A percentile compares a stretch with the other conserved stretches of the same genome.
These are phyloP conservation scores for Domatiomyces globalis DNA, from an alignment of 2,329 filamentous ascomycete species.

Conservation along the genomic window DNA sequence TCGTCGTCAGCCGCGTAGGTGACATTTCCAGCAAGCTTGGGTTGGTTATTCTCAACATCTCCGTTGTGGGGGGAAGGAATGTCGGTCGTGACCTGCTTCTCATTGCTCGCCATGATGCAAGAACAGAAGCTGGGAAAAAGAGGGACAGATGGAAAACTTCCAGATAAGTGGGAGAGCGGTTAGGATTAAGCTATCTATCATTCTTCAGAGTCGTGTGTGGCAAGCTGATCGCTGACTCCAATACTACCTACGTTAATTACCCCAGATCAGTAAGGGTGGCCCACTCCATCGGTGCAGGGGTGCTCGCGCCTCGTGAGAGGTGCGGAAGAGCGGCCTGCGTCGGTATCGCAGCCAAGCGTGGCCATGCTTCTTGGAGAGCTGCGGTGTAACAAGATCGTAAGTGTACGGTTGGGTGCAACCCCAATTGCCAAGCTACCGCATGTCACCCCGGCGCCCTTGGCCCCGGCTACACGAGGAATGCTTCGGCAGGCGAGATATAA, in stretches of 20 bases:
- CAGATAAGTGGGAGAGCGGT: background rate
- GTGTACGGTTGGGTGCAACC: too few species aligned
- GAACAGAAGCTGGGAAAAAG: background rate
- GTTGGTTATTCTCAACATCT: constrained; percentile 9
- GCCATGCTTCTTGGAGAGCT: too few species aligned
- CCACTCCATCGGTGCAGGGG: background rate
- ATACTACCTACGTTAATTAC: background rate
- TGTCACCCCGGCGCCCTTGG: too few species aligned
- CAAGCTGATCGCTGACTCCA: background rate
- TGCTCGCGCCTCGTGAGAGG: too few species aligned
- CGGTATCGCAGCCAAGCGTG: too few species aligned
- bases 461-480: too few species aligned
- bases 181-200: background rate
- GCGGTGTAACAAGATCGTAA: too few species aligned
- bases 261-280: background rate
- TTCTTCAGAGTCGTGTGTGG: background rate
- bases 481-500: too few species aligned
- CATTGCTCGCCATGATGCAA: background rate
- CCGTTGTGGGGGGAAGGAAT: constrained; percentile 1
- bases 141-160: background rate
- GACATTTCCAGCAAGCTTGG: constrained; percentile 7
- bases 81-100: constrained; percentile 3
- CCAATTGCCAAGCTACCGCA: too few species aligned
- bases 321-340: too few species aligned
- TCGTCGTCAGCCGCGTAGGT: constrained; percentile 10